Evolutionary conservation across 805 yeast species (phyloP).

Genomic region (Ogataea salicorniae): DNA sequence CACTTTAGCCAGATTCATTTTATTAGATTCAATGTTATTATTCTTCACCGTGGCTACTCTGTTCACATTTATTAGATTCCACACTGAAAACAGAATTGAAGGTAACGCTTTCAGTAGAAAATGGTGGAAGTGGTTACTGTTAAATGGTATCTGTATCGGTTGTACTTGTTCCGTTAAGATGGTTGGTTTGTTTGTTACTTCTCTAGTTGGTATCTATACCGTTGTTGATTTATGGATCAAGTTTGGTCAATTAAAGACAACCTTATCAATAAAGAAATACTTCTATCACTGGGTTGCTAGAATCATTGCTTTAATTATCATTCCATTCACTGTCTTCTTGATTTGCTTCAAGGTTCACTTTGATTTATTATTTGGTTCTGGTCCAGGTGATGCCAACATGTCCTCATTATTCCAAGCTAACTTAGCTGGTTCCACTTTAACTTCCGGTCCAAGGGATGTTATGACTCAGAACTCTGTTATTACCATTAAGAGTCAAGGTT

Average conservation of each 20-base stretch:
- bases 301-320: slow-evolving; percentile 52
- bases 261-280: slow-evolving; percentile 47
- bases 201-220: slow-evolving; percentile 86
- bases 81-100: slow-evolving; percentile 48
- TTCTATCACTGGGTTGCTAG: slow-evolving; percentile 63
- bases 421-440: slow-evolving; percentile 60
- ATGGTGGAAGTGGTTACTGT: slow-evolving; percentile 92
- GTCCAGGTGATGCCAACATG: slow-evolving; percentile 88
- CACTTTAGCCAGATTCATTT: slow-evolving; percentile 81
- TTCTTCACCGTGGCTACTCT: slow-evolving; percentile 86
- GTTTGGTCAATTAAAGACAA: slow-evolving; percentile 59
- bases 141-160: slow-evolving; percentile 84
- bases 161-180: slow-evolving; percentile 90
- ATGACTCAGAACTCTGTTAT: slow-evolving; percentile 54
- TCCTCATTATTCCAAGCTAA: slow-evolving; percentile 88
- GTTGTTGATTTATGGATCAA: slow-evolving; percentile 84
- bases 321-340: slow-evolving; percentile 61
- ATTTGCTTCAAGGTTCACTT: slow-evolving; percentile 71
- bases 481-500: slow-evolving; percentile 65
- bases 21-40: slow-evolving; percentile 85
- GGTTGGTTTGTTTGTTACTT: slow-evolving; percentile 92
- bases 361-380: slow-evolving; percentile 64
- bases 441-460: slow-evolving; percentile 61
- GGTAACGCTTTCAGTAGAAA: slow-evolving; percentile 51
- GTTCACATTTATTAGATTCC: slow-evolving; percentile 66